phyloP scores from a whole-genome alignment of 192 early-diverging fungal species.

The Cetraspora pellucida region DNA sequence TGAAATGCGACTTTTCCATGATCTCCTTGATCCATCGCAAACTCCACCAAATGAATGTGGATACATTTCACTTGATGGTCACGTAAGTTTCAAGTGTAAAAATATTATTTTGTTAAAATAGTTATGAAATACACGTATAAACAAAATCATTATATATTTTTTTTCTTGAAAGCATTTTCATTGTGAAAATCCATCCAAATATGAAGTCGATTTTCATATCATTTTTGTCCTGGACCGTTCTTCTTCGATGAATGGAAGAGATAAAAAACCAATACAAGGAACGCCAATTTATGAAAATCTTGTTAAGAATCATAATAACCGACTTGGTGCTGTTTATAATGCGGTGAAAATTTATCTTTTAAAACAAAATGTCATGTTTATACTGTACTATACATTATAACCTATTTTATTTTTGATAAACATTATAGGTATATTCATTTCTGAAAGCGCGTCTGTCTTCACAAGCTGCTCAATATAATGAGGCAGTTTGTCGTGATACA shows the following conservation, averaged over 20 bases:
- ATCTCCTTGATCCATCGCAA: background rate
- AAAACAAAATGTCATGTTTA: too few relatives aligned
- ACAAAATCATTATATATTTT: too few relatives aligned
- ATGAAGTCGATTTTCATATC: slow-evolving; percentile 22
- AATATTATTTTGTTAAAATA: too few relatives aligned
- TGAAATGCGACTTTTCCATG: slow-evolving; percentile 21
- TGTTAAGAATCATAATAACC: slow-evolving; percentile 25
- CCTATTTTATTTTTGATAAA: background rate
- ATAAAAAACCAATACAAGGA: background rate
- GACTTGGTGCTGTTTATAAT: slow-evolving; percentile 33
- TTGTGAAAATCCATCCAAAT: slow-evolving; percentile 21
- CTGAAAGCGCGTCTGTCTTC: slow-evolving; percentile 18
- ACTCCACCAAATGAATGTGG: slow-evolving; percentile 2
- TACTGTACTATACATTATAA: too few relatives aligned
- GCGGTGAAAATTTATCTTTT: slow-evolving; percentile 5
- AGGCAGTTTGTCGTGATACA: background rate
- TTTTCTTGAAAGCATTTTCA: slow-evolving; percentile 5
- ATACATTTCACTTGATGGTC: slow-evolving; percentile 34
- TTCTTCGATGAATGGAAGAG: slow-evolving; percentile 21
- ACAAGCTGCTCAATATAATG: background rate
- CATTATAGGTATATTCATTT: slow-evolving; percentile 18
- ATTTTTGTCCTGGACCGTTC: slow-evolving; percentile 34
- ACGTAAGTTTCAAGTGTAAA: too few relatives aligned
- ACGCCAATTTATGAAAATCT: background rate
- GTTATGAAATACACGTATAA: too few relatives aligned